Evolutionary conservation across 208 protist genomes (phyloP).

Genomic region (Cochliopodium minus): DNA sequence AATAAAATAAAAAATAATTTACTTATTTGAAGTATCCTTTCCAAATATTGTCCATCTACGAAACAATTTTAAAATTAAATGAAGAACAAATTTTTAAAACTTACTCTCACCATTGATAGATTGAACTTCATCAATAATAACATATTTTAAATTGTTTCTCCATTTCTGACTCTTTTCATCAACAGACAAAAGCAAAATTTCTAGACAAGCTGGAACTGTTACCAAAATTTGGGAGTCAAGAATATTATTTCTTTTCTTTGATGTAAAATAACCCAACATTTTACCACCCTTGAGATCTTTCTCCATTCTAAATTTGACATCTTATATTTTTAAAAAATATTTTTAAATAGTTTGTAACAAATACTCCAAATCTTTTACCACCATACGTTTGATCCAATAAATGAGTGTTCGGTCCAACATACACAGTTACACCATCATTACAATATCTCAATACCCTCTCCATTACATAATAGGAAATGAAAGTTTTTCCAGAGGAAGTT

Average conservation of each 20-base stretch:
- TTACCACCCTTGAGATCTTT: neutral
- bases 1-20: too few relatives aligned
- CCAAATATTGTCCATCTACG: neutral
- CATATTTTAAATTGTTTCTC: neutral
- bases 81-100: neutral
- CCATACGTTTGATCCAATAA: neutral
- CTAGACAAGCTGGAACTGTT: neutral
- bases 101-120: neutral
- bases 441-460: neutral
- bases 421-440: neutral
- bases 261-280: neutral
- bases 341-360: too few relatives aligned
- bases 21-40: neutral
- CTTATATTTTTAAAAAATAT: too few relatives aligned
- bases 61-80: neutral
- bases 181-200: neutral
- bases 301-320: neutral
- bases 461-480: neutral
- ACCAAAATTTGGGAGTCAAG: slow-evolving; percentile 1
- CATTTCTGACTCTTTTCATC: neutral
- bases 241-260: neutral
- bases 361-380: too few relatives aligned
- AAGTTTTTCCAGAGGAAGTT: slow-evolving; percentile 2
- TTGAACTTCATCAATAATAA: slow-evolving; percentile 9
- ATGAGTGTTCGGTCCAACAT: neutral